These are phyloP conservation scores for Gonium pectorale DNA, from an alignment of 139 green algal genomes.

Conservation along the genomic window DNA sequence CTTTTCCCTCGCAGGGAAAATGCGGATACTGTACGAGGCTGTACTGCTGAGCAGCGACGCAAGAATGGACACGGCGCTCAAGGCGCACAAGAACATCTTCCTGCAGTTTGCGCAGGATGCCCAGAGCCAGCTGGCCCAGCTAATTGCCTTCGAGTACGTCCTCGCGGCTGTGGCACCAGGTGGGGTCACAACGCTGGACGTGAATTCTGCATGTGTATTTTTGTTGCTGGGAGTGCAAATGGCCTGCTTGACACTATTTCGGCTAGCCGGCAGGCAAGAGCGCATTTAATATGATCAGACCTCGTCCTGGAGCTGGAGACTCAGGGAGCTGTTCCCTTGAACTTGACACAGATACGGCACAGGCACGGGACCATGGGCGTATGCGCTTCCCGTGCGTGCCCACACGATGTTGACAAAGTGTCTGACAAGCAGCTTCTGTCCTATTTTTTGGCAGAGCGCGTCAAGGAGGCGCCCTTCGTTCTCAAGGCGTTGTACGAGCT, in stretches of 20 bases:
- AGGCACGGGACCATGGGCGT: too few species aligned
- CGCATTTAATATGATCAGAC: too few species aligned
- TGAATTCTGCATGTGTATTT: too few species aligned
- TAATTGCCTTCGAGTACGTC: slow-evolving; percentile 84
- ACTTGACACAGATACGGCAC: too few species aligned
- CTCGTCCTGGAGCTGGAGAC: too few species aligned
- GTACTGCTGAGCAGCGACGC: slow-evolving; percentile 23
- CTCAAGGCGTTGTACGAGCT: slow-evolving; percentile 93
- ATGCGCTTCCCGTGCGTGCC: too few species aligned
- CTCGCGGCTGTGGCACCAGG: slow-evolving; percentile 45
- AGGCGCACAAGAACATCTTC: slow-evolving; percentile 56
- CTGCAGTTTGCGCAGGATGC: slow-evolving; percentile 60
- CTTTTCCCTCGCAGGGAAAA: slow-evolving; percentile 52
- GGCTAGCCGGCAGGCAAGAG: too few species aligned
- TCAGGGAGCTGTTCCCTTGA: too few species aligned
- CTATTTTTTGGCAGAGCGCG: slow-evolving; percentile 54
- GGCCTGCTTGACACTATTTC: too few species aligned
- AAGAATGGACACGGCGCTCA: slow-evolving; percentile 54
- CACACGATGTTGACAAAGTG: too few species aligned
- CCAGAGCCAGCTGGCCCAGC: slow-evolving; percentile 77
- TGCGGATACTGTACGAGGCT: slow-evolving; percentile 57
- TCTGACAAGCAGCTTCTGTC: too few species aligned
- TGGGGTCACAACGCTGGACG: neutral
- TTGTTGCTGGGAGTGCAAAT: too few species aligned
- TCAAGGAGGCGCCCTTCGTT: slow-evolving; percentile 79